Conservation (phyloP, 2,329 filamentous ascomycete species). For the Uncinocarpus reesii region DNA sequence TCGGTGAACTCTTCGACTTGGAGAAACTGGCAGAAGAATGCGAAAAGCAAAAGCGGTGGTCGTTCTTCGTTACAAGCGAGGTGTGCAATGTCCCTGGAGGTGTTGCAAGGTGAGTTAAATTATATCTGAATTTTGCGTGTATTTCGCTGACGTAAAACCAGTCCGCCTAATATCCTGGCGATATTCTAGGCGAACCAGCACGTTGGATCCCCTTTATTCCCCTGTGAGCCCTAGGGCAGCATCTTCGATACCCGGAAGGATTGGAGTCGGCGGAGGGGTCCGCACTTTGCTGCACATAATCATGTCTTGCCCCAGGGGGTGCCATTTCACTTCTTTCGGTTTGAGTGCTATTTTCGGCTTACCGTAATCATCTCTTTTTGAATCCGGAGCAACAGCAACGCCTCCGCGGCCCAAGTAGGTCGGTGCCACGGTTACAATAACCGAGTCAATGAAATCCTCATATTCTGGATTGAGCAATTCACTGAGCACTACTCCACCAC, state of each 20-base stretch:
- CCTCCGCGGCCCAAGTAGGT: slow-evolving; percentile 79
- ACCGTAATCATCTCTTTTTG: slow-evolving; percentile 43
- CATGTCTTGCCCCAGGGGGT: slow-evolving; percentile 69
- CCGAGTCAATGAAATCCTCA: slow-evolving; percentile 56
- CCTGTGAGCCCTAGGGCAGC: slow-evolving; percentile 14
- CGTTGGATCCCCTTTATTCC: background rate
- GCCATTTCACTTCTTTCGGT: slow-evolving; percentile 59
- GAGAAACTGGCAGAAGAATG: slow-evolving; percentile 34
- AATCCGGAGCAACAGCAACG: slow-evolving; percentile 63
- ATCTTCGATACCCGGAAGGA: slow-evolving; percentile 17
- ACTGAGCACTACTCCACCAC: slow-evolving; percentile 73
- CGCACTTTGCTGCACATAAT: slow-evolving; percentile 62
- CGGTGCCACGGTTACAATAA: slow-evolving; percentile 82
- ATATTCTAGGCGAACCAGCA: slow-evolving; percentile 15
- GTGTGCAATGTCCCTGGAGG: slow-evolving; percentile 43
- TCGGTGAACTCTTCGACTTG: slow-evolving; percentile 41
- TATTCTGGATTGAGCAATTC: slow-evolving; percentile 57
- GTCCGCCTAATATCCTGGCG: slow-evolving; percentile 16
- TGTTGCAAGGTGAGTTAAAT: slow-evolving; percentile 21
- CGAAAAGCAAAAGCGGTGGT: slow-evolving; percentile 34
- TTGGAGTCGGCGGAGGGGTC: slow-evolving; percentile 14
- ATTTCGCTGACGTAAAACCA: background rate
- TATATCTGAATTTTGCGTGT: background rate
- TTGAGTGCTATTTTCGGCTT: slow-evolving; percentile 52
- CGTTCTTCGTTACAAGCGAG: slow-evolving; percentile 43